Conservation (phyloP, 768 basidiomycete genomes). For the Psilocybe sp. region DNA sequence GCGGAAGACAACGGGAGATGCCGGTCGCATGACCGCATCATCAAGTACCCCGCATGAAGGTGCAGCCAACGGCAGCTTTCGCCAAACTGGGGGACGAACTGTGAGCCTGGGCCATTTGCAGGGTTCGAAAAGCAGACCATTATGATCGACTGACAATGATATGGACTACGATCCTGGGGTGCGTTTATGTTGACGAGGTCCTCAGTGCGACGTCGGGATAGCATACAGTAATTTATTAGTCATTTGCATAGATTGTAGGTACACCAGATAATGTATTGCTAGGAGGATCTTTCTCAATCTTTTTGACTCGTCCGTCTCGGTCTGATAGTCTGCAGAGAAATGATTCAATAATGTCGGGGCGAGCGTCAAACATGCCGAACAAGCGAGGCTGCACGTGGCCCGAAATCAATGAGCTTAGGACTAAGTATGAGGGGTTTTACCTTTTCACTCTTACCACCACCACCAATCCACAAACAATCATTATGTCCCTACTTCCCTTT, state of each 20-base stretch:
- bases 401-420: constrained; percentile 10
- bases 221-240: not conserved
- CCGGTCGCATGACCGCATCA: constrained; percentile 3
- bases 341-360: not conserved
- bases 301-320: not conserved
- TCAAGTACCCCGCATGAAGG: not conserved
- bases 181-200: no score
- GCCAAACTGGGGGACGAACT: constrained; percentile 20
- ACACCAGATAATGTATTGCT: not conserved
- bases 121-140: not conserved
- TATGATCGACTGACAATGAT: no score
- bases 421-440: not conserved
- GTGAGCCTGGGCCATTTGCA: constrained; percentile 21
- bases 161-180: no score
- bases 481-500: constrained; percentile 18
- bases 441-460: constrained; percentile 7
- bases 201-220: not conserved
- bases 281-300: not conserved
- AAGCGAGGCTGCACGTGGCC: constrained; percentile 9
- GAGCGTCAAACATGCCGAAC: not conserved
- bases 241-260: not conserved
- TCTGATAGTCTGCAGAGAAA: not conserved
- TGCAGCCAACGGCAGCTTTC: constrained; percentile 4
- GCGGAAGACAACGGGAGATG: constrained; percentile 10
- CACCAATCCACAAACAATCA: not conserved